Base-by-base conservation (phyloP, 768 basidiomycete genomes). In the Boletus rubropictus region DNA sequence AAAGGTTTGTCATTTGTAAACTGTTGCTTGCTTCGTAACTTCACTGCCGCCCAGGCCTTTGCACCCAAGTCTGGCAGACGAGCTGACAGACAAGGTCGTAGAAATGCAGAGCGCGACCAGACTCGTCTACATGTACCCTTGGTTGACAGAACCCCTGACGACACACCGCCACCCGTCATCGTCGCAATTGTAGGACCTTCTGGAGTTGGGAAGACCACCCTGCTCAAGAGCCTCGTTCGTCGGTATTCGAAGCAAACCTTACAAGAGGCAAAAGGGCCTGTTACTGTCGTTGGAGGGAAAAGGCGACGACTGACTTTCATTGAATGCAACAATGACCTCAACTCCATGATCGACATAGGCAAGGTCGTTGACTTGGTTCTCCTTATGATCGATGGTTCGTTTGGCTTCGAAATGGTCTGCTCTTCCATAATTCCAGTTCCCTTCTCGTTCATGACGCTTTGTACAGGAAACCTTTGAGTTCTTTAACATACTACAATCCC, bases 341-440 rank as follows among this genome's bases (percentile, higher is more conserved):
- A 93, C 66, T 91, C 92, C 42, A 97, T 98, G 95, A 89, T 98
- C 55, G 96, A 99, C 75, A 77, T 97, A 58, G 95, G 84, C 46
- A 99, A 99, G 69, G 81, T 98, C 48, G 96, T 90, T 7, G 96
- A 98, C 69, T 76, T 99, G 48, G 89, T 98, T 5, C 76, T 99
- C 37, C 81, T 99, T 53, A 94, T 98, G 92, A 85, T 98, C 54
- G 96, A 99, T 61, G 95, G 88, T 4, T 93, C 90, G 22, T 98
- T 93, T 66, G 96, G 96, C 4, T 95, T 98, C 56, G 96, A 98
- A 70, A 99, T 98, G 96, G 95, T 92, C 55, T 52, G 81, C 60
- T 37, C n/a, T 31, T 21, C 3, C 7, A 11, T 5, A 11, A 29
- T 39, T 15, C 7, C 1, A 0, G 7, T 9, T 29, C 0, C 14